phyloP scores from a whole-genome alignment of 2,329 filamentous ascomycete species.

The Paracamarosporium sp. region DNA sequence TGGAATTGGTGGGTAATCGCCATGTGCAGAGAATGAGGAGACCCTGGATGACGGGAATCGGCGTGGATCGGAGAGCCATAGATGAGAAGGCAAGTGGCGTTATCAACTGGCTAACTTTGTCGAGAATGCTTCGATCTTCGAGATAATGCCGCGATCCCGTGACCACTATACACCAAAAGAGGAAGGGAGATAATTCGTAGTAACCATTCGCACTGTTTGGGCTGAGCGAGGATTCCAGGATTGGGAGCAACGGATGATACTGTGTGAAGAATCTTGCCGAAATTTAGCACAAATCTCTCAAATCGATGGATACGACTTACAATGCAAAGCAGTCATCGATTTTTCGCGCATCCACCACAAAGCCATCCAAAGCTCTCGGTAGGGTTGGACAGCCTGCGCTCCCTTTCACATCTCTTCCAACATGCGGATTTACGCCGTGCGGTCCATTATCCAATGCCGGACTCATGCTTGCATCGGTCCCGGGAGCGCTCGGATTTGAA shows the following conservation, averaged over 20 bases:
- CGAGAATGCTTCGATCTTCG: constrained; percentile 44
- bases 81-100: constrained; percentile 46
- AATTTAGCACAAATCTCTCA: constrained; percentile 17
- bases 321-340: constrained; percentile 45
- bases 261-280: constrained; percentile 39
- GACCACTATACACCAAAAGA: constrained; percentile 51
- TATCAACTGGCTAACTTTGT: constrained; percentile 40
- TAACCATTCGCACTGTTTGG: constrained; percentile 43
- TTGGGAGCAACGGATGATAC: constrained; percentile 42
- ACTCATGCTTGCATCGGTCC: constrained; percentile 37
- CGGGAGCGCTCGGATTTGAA: constrained; percentile 31
- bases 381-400: constrained; percentile 26
- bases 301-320: constrained; percentile 21
- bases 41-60: constrained; percentile 49
- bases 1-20: constrained; percentile 50
- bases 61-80: constrained; percentile 44
- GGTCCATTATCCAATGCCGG: constrained; percentile 29
- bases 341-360: constrained; percentile 38
- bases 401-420: constrained; percentile 29
- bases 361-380: constrained; percentile 37
- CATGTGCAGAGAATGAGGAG: constrained; percentile 50
- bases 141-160: constrained; percentile 47
- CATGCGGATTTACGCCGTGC: background rate
- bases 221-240: constrained; percentile 36
- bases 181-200: constrained; percentile 42